These are phyloP conservation scores for Collybia sp. DNA, from an alignment of 768 basidiomycete species.

Conservation along the genomic window DNA sequence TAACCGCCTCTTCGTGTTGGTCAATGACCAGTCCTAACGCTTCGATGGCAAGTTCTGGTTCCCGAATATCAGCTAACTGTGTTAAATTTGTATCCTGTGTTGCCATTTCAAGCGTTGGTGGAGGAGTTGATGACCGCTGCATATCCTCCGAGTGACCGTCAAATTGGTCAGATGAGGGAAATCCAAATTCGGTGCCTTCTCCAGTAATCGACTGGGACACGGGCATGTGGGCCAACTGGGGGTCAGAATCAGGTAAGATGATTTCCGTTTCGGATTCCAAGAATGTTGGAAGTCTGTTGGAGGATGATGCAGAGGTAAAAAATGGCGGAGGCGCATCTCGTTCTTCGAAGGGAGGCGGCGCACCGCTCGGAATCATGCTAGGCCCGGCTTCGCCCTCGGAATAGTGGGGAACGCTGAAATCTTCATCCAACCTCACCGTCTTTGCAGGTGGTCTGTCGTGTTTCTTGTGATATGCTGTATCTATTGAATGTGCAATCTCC, in stretches of 20 bases:
- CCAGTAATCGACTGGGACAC: constrained; percentile 45
- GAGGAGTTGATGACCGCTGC: constrained; percentile 61
- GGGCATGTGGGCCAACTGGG: constrained; percentile 32
- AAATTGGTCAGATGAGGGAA: constrained; percentile 66
- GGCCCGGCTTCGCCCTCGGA: constrained; percentile 73
- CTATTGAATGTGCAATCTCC: constrained; percentile 67
- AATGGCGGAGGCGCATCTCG: constrained; percentile 78
- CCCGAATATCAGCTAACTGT: constrained; percentile 52
- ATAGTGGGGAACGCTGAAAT: constrained; percentile 58
- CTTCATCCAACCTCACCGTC: constrained; percentile 72
- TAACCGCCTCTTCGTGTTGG: constrained; percentile 35
- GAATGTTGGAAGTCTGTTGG: constrained; percentile 63
- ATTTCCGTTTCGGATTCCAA: constrained; percentile 78
- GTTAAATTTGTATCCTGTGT: constrained; percentile 68
- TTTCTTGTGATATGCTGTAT: constrained; percentile 81
- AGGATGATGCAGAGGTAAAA: constrained; percentile 53
- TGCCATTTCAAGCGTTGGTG: constrained; percentile 74
- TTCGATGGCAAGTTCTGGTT: constrained; percentile 49
- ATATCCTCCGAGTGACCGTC: constrained; percentile 75
- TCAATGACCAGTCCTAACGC: constrained; percentile 57
- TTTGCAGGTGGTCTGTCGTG: constrained; percentile 75
- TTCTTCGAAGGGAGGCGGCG: constrained; percentile 85
- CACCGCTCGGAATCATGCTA: constrained; percentile 56
- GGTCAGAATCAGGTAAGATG: constrained; percentile 48
- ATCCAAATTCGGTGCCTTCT: constrained; percentile 79